Evolutionary conservation across 2,329 filamentous ascomycete species (phyloP).

Genomic region (Apiospora koreana): DNA sequence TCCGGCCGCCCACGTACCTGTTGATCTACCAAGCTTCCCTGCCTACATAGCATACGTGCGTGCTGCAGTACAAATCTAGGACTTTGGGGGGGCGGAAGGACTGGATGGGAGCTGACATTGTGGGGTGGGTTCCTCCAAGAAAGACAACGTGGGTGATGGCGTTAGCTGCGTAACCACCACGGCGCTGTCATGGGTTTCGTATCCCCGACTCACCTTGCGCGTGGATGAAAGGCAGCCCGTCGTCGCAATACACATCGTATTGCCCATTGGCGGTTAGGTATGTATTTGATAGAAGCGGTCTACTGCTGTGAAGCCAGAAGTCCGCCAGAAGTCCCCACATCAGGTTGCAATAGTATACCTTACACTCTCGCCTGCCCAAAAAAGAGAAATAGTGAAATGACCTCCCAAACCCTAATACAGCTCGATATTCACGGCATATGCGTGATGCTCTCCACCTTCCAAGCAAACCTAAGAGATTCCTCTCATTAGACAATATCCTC

Average conservation of each 20-base stretch:
- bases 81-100: neutral
- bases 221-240: neutral
- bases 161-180: neutral
- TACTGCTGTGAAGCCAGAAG: neutral
- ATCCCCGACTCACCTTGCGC: neutral
- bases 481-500: neutral
- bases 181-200: neutral
- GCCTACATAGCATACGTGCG: neutral
- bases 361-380: neutral
- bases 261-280: neutral
- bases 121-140: neutral
- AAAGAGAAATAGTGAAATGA: neutral
- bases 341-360: conserved; percentile 2
- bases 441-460: neutral
- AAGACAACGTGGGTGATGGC: conserved; percentile 2
- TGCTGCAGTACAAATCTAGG: neutral
- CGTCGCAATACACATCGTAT: neutral
- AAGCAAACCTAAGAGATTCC: neutral
- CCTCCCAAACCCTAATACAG: neutral
- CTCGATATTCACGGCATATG: neutral
- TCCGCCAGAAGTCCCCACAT: neutral
- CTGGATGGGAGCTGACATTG: neutral
- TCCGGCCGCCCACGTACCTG: neutral
- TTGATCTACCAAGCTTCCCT: neutral
- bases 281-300: neutral